Evolutionary conservation across 306 rosid species (phyloP).

Genomic region (Myrica gale): DNA sequence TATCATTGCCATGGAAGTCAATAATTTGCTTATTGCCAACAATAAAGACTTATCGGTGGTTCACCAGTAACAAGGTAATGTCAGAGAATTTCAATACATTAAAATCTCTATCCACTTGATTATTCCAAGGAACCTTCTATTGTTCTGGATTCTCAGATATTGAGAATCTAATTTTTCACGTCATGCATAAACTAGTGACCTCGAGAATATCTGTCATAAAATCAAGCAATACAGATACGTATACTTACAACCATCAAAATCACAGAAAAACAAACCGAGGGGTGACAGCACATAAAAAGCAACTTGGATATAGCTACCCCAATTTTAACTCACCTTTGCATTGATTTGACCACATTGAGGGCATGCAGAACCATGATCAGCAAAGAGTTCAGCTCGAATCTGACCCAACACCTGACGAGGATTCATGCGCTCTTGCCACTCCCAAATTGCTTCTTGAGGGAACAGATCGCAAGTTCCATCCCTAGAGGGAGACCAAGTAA

Average conservation of each 20-base stretch:
- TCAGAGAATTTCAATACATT: not conserved
- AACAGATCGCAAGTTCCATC: constrained; percentile 70
- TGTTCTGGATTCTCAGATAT: constrained; percentile 6
- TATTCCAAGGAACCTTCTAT: constrained; percentile 1
- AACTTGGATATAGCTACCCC: not conserved
- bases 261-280: not conserved
- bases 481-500: constrained; percentile 38
- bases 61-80: not conserved
- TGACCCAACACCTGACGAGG: constrained; percentile 61
- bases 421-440: constrained; percentile 68
- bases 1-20: not conserved
- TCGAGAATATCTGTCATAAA: not conserved
- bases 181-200: not conserved
- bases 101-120: constrained; percentile 21
- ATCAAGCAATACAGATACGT: not conserved
- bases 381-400: constrained; percentile 53
- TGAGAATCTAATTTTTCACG: not conserved
- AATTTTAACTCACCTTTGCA: constrained; percentile 67
- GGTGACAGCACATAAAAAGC: not conserved
- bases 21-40: not conserved
- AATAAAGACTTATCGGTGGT: not conserved
- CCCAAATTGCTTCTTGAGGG: constrained; percentile 58
- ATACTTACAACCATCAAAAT: not conserved
- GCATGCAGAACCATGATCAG: constrained; percentile 43
- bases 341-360: constrained; percentile 82